A percentile compares a stretch with the other conserved stretches of the same genome.
Conservation (phyloP, 1,139 yeast genomes). For the Pichia norvegensis region DNA sequence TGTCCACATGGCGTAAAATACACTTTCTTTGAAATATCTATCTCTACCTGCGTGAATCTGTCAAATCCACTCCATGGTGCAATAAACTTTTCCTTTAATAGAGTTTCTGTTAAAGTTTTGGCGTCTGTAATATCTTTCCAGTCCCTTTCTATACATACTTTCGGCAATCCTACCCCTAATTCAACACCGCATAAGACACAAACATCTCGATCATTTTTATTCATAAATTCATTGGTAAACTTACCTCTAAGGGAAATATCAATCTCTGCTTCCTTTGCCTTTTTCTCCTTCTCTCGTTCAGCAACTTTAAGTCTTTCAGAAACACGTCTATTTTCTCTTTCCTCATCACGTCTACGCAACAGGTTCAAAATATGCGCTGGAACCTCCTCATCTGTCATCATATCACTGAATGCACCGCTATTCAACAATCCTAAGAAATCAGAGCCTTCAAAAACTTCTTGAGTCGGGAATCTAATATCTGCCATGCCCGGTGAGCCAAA, state of each 20-base stretch:
- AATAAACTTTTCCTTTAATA: constrained; percentile 29
- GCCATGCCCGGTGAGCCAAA: background rate
- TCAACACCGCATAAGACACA: constrained; percentile 68
- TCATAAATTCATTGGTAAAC: constrained; percentile 34
- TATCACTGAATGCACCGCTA: background rate
- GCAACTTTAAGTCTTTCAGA: constrained; percentile 25
- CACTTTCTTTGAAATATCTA: constrained; percentile 57
- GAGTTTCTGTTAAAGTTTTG: constrained; percentile 15
- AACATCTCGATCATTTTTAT: constrained; percentile 31
- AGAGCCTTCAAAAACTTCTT: background rate
- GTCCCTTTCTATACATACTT: constrained; percentile 34
- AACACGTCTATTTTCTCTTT: constrained; percentile 26
- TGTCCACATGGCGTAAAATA: constrained; percentile 76
- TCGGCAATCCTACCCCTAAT: constrained; percentile 66
- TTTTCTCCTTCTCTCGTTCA: constrained; percentile 26
- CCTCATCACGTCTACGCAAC: constrained; percentile 27
- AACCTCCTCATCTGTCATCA: constrained; percentile 22
- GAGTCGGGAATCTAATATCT: background rate
- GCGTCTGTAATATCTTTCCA: constrained; percentile 13
- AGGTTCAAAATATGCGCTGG: constrained; percentile 32
- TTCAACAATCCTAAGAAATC: constrained; percentile 1
- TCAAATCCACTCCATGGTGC: constrained; percentile 61
- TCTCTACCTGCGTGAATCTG: constrained; percentile 46
- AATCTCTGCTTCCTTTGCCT: constrained; percentile 26
- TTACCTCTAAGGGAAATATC: constrained; percentile 20